Conservation (phyloP, 2,329 filamentous ascomycete species). For the Thielaviopsis musarum region DNA sequence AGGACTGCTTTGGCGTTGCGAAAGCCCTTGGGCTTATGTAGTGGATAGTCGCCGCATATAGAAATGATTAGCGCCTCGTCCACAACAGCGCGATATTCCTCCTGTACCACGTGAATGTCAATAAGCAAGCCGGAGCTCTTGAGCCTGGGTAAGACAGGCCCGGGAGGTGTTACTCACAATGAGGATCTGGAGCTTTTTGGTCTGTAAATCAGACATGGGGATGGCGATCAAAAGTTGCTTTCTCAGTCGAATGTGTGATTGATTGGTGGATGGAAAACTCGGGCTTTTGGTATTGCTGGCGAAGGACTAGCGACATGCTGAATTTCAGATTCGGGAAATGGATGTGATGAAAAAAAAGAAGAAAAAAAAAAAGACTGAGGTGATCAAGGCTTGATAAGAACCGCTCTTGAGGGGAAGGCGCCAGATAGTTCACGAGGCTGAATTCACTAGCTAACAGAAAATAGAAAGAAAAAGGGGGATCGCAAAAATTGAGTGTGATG, state of each 20-base stretch:
- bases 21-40: conserved; percentile 34
- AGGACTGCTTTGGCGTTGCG: conserved; percentile 41
- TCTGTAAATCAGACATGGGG: conserved; percentile 3
- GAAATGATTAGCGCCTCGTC: conserved; percentile 65
- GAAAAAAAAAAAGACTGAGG: no score
- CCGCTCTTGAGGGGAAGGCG: background rate
- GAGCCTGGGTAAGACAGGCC: background rate
- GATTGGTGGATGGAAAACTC: background rate
- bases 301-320: background rate
- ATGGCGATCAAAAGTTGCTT: background rate
- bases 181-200: background rate
- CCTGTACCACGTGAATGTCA: conserved; percentile 24
- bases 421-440: background rate
- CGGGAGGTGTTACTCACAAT: background rate
- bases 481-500: no score
- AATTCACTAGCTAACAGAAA: background rate
- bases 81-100: conserved; percentile 55
- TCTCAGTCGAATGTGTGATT: background rate
- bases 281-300: background rate
- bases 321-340: background rate
- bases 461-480: background rate
- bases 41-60: conserved; percentile 57
- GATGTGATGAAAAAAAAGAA: background rate
- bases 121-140: background rate
- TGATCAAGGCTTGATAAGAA: background rate